Evolutionary conservation across 345 rosid species (phyloP).

Genomic region (Eucalyptus rudis): DNA sequence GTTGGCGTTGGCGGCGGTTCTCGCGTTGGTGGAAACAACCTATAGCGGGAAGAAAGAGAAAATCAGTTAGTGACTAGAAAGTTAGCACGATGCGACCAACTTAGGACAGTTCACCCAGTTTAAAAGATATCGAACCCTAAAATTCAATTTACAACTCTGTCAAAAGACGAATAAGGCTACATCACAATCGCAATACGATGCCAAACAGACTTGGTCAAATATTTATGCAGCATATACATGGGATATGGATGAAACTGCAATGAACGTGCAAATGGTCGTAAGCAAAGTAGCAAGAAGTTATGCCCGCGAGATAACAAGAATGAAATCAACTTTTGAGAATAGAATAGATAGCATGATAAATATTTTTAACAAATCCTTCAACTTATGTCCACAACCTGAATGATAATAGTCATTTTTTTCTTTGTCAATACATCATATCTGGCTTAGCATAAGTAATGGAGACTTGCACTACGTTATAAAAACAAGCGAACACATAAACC

Average conservation of each 20-base stretch:
- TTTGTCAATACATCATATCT: neutral
- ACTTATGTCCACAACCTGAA: neutral
- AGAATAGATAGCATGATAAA: neutral
- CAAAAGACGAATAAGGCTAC: neutral
- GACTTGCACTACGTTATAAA: fast-evolving
- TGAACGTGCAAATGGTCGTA: neutral
- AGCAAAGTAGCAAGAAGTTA: neutral
- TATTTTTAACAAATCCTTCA: neutral
- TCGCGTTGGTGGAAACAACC: constrained; percentile 2
- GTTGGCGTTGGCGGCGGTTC: neutral
- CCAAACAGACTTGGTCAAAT: neutral
- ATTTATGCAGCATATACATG: neutral
- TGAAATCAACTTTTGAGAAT: neutral
- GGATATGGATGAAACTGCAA: neutral
- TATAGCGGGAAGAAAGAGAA: neutral
- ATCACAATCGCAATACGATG: neutral
- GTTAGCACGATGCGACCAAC: neutral
- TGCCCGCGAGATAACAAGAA: neutral
- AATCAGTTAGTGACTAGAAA: neutral
- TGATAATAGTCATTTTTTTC: neutral
- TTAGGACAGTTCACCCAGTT: neutral
- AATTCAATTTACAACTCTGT: neutral
- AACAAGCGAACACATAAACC: neutral
- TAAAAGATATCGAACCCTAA: neutral
- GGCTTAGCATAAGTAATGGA: neutral